These are phyloP conservation scores for Bruguiera parviflora DNA, from an alignment of 345 rosid genomes.

Conservation along the genomic window DNA sequence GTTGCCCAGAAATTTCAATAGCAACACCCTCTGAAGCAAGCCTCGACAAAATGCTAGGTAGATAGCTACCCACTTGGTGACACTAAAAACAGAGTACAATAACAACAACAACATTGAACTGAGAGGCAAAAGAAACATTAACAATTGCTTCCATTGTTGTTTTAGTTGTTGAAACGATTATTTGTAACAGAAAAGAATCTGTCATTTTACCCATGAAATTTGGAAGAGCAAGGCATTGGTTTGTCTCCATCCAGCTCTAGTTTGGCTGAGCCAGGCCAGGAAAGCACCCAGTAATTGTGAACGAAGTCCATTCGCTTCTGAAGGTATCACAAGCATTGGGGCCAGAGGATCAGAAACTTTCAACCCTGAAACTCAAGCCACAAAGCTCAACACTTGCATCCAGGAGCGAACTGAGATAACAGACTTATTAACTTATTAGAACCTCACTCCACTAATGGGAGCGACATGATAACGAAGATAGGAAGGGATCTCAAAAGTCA, in stretches of 20 bases:
- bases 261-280: background rate
- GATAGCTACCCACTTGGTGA: no score
- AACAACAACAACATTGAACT: no score
- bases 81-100: no score
- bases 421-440: background rate
- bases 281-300: background rate
- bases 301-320: background rate
- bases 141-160: no score
- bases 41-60: no score
- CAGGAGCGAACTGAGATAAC: background rate
- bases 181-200: background rate
- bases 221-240: background rate
- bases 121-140: no score
- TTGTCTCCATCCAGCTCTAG: background rate
- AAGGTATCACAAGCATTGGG: background rate
- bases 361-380: background rate
- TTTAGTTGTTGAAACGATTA: no score
- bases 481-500: background rate
- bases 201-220: background rate
- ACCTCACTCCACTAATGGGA: background rate
- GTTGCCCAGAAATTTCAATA: background rate
- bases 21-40: no score
- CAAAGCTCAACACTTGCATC: background rate
- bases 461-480: background rate
- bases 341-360: background rate